Evolutionary conservation across 257 asterid genomes (phyloP), one percentile per base, ranked within the genome.

Genomic region (Coffea eugenioides): DNA sequence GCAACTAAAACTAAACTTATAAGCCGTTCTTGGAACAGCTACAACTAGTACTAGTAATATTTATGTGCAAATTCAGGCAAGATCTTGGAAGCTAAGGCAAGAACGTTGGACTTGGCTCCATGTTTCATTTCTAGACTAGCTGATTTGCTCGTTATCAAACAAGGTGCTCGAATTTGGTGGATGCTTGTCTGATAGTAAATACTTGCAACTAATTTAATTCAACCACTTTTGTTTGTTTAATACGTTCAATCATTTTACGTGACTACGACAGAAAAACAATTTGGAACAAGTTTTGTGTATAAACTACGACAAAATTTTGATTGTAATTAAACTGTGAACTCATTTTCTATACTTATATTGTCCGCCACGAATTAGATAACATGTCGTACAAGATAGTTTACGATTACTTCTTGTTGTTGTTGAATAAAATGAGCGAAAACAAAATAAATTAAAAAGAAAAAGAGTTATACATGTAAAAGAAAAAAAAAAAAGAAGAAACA

Each of bases 11-110:
- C 21, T 67, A 67, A 34, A 34, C 2, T 34, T 15, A 21, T 20
- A 15, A 68, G 5, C 1, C 3, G 23, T 18, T 34, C 49, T 45
- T 46, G 0, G 31, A 25, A 56, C 9, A 51, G 52, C 14, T 52
- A 4, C 45, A 51, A 52, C 21, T 27, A 49, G 9, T 51, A 73
- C 14, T 8, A 4, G 34, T 72, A 14, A 36, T 43, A 69, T 34
- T 27, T 41, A 70, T 14, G 27, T 23, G 25, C 13, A 27, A 27
- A 2, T 7, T 13, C 5, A 2, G 5, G 21, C n/a, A 67, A 31
- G 46, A 67, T 20, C 78, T 74, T 74, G 52, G 8, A 75, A 41
- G 71, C 46, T 71, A 75, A 75, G 79, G 79, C 79, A 75, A 75
- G 61, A 43, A 57, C 61, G 79, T 75, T 57, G 71, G 59, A 75